Conservation (phyloP, 257 asterid genomes). For the Cinchona pubescens region DNA sequence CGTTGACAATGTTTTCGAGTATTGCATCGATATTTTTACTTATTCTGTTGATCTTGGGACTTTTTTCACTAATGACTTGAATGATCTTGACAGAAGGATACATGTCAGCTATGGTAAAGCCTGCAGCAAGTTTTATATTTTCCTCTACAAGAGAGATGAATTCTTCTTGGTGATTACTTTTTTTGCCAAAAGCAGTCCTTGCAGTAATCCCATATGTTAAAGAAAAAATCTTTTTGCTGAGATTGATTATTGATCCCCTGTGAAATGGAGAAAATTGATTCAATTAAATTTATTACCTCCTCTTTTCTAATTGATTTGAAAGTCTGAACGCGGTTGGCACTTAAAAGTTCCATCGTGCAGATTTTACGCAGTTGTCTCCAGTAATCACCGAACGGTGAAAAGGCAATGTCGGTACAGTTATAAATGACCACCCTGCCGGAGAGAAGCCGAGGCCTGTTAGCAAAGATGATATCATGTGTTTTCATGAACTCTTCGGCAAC, state of each 20-base stretch:
- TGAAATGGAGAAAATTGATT: constrained; percentile 10
- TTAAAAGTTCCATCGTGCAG: neutral
- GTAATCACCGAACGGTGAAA: neutral
- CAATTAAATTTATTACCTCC: constrained; percentile 5
- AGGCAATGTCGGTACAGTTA: neutral
- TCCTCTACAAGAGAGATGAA: constrained; percentile 15
- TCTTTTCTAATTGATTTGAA: constrained; percentile 22
- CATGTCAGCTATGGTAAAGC: no score
- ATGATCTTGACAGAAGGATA: no score
- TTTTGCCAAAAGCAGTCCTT: constrained; percentile 22
- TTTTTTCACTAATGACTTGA: constrained; percentile 17
- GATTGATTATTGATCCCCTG: constrained; percentile 16
- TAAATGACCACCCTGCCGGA: neutral
- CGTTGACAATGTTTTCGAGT: constrained; percentile 21
- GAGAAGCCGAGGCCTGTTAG: constrained; percentile 9
- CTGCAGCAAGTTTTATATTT: neutral
- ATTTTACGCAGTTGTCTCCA: neutral
- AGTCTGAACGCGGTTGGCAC: constrained; percentile 28
- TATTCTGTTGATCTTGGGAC: constrained; percentile 10
- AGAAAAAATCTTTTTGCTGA: constrained; percentile 15
- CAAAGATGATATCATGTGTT: constrained; percentile 19
- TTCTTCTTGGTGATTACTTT: constrained; percentile 12
- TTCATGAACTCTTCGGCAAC: constrained; percentile 19
- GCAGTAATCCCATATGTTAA: constrained; percentile 10
- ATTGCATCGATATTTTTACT: constrained; percentile 19